Evolutionary conservation across 352 stramenopile genomes (phyloP).

Genomic region (Globisporangium okanoganense): DNA sequence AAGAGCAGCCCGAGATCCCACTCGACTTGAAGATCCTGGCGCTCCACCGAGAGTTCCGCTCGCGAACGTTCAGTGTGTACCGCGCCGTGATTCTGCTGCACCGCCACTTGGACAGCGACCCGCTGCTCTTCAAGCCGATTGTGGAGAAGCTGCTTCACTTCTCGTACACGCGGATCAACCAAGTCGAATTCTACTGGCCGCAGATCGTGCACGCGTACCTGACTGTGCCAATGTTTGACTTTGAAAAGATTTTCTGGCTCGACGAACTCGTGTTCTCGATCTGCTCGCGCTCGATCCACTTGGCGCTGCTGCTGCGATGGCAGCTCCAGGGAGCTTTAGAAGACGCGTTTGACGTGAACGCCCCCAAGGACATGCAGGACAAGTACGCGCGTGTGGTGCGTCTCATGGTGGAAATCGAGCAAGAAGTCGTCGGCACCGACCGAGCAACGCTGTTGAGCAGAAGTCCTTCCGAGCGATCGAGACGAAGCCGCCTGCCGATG

Average conservation of each 20-base stretch:
- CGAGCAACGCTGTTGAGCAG: constrained; percentile 59
- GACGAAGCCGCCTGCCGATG: constrained; percentile 69
- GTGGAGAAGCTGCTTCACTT: constrained; percentile 82
- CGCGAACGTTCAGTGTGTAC: constrained; percentile 75
- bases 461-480: constrained; percentile 32
- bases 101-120: constrained; percentile 81
- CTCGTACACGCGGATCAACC: constrained; percentile 86
- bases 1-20: constrained; percentile 81
- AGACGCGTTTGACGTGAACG: constrained; percentile 75
- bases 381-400: constrained; percentile 82
- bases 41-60: constrained; percentile 85
- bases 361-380: constrained; percentile 81
- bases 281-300: constrained; percentile 81
- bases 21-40: constrained; percentile 83
- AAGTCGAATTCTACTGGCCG: constrained; percentile 91
- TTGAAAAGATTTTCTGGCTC: constrained; percentile 89
- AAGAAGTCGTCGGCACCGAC: constrained; percentile 74
- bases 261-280: constrained; percentile 87
- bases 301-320: constrained; percentile 83
- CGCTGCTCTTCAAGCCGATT: constrained; percentile 84
- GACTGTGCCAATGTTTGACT: constrained; percentile 86
- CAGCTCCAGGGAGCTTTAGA: constrained; percentile 84
- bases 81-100: constrained; percentile 83
- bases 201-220: constrained; percentile 89
- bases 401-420: constrained; percentile 84